Percentiles rank a stretch among this genome's conserved stretches.
Conservation (phyloP, 257 asterid genomes). For the Anisodus tanguticus region DNA sequence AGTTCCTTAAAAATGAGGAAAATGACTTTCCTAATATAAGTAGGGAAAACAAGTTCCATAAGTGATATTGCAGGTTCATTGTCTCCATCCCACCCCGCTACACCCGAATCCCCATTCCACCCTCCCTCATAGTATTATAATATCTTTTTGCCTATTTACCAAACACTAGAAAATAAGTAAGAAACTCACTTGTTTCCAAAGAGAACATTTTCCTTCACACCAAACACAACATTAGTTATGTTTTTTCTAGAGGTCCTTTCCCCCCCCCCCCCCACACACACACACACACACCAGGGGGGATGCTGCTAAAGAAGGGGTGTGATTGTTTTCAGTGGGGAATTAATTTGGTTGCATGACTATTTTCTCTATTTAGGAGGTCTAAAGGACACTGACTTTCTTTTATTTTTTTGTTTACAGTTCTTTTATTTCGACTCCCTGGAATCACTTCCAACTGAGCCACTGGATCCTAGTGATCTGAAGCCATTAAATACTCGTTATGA, state of each 20-base stretch:
- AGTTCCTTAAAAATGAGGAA: no score
- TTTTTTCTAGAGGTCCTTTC: not conserved
- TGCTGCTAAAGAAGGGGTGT: not conserved
- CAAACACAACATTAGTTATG: not conserved
- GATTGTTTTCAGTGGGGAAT: not conserved
- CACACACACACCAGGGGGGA: not conserved
- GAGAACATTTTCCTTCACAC: no score
- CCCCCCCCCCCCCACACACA: not conserved
- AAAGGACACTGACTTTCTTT: not conserved
- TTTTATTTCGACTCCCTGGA: conserved; percentile 90
- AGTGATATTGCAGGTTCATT: no score
- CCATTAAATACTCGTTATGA: conserved; percentile 89
- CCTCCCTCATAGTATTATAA: no score
- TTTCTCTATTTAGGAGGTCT: not conserved
- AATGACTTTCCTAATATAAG: no score
- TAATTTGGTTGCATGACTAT: not conserved
- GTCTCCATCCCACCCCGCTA: no score
- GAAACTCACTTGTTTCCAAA: no score
- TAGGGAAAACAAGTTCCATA: no score
- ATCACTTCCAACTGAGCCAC: conserved; percentile 81
- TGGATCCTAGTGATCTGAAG: conserved; percentile 68
- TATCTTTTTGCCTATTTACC: no score
- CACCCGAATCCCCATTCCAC: no score
- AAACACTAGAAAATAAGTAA: no score
- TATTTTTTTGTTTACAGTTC: conserved; percentile 55